Percentiles rank a stretch among this genome's conserved stretches.
These are phyloP conservation scores for Leccinum angustisporum DNA, from an alignment of 1,284 basidiomycete species.

Conservation along the genomic window DNA sequence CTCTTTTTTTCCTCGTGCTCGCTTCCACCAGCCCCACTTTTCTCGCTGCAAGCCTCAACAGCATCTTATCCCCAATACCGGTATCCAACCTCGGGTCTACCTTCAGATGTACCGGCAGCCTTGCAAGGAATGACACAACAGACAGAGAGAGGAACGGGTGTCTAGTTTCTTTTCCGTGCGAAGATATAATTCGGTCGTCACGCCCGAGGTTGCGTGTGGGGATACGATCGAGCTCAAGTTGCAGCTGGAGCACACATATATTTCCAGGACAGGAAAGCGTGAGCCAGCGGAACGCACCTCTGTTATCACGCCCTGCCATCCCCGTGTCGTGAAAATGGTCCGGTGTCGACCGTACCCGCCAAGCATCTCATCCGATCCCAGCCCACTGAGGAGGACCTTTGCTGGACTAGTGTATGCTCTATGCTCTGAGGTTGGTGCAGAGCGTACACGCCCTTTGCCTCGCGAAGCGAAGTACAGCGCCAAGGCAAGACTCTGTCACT, in stretches of 20 bases:
- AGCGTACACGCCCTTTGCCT: conserved; percentile 62
- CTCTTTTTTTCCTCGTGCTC: conserved; percentile 78
- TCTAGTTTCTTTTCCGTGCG: conserved; percentile 85
- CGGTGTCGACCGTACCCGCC: conserved; percentile 94
- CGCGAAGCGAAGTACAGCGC: conserved; percentile 93
- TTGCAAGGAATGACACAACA: conserved; percentile 72
- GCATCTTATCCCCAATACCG: conserved; percentile 85
- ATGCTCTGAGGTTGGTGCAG: conserved; percentile 28
- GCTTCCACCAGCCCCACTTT: conserved; percentile 71
- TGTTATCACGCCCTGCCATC: conserved; percentile 74
- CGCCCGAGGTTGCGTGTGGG: conserved; percentile 89
- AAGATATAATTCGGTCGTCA: conserved; percentile 90
- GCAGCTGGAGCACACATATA: conserved; percentile 54
- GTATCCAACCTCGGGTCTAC: conserved; percentile 67
- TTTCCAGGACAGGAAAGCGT: not conserved
- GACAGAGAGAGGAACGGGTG: conserved; percentile 87
- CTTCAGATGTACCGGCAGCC: conserved; percentile 79
- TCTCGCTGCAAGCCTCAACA: conserved; percentile 71
- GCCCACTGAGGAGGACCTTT: conserved; percentile 84
- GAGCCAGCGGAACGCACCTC: conserved; percentile 54
- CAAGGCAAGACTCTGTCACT: conserved; percentile 76
- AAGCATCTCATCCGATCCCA: conserved; percentile 94
- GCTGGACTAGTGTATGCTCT: conserved; percentile 71
- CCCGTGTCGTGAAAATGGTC: conserved; percentile 63
- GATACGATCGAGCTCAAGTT: conserved; percentile 90